Base-by-base conservation (phyloP, 2,329 filamentous ascomycete species). In the Tolypocladium amazonense region DNA sequence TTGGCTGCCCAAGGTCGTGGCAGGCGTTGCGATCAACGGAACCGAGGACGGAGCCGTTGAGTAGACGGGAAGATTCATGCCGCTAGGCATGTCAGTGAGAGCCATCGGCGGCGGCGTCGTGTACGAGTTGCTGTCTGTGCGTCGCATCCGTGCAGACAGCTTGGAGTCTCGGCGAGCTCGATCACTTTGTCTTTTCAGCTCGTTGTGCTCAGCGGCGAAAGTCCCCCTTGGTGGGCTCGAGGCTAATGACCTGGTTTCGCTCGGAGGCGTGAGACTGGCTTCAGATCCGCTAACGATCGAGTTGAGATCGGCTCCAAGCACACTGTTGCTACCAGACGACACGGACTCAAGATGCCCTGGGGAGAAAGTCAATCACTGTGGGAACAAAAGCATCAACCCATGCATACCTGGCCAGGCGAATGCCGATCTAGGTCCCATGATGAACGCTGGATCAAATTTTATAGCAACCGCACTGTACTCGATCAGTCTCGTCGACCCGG, bases 101-200 rank as follows among this genome's bases (percentile, higher is more conserved):
- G 65, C 57, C 64, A 72, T 70, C 5, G 68, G 63, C 11, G 72
- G 70, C 73, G 76, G 66, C 70, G 74, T 62, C 74, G 69, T 55
- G 72, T 78, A 65, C 66, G 80, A 62, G 64, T 70, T 74, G 72
- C 79, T 82, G 68, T 76, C 79, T 38, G 77, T 76, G 58, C 83
- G 79, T 63, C 79, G 77, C 56, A 79, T 74, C 61, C 83, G 78
- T 11, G 73, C 70, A 3, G 77, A 75, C 20, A 81, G 70, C 68
- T 86, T 87, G 8, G 80, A 80, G 64, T 84, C 81, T 64, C 84
- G 77, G 60, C 85, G 79, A 53, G 77, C 80, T 65, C 81, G 81
- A 64, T 86, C 83, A 62, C 79, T 77, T 66, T 87, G 83, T 61
- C 83, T 78, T 73, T 84, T 86, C 50, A 86, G 69, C 66, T 85